These are phyloP conservation scores for Litsea cubeba DNA, from an alignment of 164 flowering plant species.

Conservation along the genomic window DNA sequence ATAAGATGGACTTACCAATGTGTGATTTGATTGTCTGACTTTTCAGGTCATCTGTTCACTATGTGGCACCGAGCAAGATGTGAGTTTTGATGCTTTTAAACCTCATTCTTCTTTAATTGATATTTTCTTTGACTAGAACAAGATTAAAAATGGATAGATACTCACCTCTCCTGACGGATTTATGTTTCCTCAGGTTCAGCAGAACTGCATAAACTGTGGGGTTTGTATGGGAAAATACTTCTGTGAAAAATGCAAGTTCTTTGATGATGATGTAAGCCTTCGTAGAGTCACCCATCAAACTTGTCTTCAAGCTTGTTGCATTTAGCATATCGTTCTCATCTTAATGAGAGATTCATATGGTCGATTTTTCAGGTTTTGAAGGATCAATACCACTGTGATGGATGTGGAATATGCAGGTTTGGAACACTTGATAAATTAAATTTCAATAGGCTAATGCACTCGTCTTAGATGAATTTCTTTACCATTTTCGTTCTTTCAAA, in stretches of 20 bases:
- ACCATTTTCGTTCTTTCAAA: background rate
- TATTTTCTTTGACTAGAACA: background rate
- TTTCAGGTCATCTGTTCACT: conserved; percentile 84
- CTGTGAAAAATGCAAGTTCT: conserved; percentile 78
- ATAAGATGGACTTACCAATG: conserved; percentile 1
- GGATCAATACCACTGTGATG: conserved; percentile 85
- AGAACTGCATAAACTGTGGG: conserved; percentile 70
- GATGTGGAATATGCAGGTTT: conserved; percentile 88
- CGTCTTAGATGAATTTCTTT: background rate
- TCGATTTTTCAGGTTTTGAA: conserved; percentile 55
- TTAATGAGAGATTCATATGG: background rate
- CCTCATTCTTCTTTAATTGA: background rate
- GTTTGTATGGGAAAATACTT: conserved; percentile 84
- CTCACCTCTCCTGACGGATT: background rate
- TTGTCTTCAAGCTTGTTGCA: background rate
- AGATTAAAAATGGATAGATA: background rate
- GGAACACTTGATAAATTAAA: background rate
- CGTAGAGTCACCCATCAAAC: background rate
- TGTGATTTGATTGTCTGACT: background rate
- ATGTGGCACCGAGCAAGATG: conserved; percentile 84
- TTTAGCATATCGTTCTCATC: background rate
- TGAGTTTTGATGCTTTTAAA: conserved; percentile 26
- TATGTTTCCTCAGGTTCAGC: conserved; percentile 51
- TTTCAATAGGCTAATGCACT: background rate
- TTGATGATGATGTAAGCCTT: conserved; percentile 73